A percentile compares a stretch with the other conserved stretches of the same genome.
phyloP scores from a whole-genome alignment of 805 yeast genomes.

The Lachancea fermentati region DNA sequence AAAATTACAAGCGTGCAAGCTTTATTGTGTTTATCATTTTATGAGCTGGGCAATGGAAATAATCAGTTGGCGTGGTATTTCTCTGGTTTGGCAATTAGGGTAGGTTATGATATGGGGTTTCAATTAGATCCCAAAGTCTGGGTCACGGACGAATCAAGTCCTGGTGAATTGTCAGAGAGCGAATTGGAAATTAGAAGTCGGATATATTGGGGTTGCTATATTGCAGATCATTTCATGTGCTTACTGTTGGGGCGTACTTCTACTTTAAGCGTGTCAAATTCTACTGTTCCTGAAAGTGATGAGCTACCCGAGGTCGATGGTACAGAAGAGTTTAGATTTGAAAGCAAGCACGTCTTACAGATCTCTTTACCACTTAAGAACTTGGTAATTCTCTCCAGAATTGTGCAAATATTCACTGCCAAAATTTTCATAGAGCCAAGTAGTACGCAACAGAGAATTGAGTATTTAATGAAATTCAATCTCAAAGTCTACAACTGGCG shows the following conservation, averaged over 20 bases:
- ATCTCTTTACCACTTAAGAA: constrained; percentile 37
- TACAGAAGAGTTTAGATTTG: constrained; percentile 52
- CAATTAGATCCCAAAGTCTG: constrained; percentile 58
- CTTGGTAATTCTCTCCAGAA: constrained; percentile 38
- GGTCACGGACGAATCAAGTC: constrained; percentile 37
- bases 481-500: constrained; percentile 49
- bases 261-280: constrained; percentile 47
- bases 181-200: constrained; percentile 54
- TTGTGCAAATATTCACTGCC: constrained; percentile 33
- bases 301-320: constrained; percentile 57
- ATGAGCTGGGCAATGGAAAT: constrained; percentile 55
- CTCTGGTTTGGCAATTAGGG: constrained; percentile 55
- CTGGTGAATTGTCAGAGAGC: constrained; percentile 38
- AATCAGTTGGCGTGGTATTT: constrained; percentile 60
- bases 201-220: constrained; percentile 61
- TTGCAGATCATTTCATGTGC: constrained; percentile 60
- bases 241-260: constrained; percentile 56
- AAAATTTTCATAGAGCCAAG: constrained; percentile 31
- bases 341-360: constrained; percentile 28
- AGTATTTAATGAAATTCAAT: constrained; percentile 40
- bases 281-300: constrained; percentile 54
- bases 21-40: constrained; percentile 51
- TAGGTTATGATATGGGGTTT: constrained; percentile 62
- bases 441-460: constrained; percentile 33
- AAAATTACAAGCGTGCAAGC: constrained; percentile 55